Evolutionary conservation across 257 asterid species (phyloP).

Genomic region (Salvia miltiorrhiza): DNA sequence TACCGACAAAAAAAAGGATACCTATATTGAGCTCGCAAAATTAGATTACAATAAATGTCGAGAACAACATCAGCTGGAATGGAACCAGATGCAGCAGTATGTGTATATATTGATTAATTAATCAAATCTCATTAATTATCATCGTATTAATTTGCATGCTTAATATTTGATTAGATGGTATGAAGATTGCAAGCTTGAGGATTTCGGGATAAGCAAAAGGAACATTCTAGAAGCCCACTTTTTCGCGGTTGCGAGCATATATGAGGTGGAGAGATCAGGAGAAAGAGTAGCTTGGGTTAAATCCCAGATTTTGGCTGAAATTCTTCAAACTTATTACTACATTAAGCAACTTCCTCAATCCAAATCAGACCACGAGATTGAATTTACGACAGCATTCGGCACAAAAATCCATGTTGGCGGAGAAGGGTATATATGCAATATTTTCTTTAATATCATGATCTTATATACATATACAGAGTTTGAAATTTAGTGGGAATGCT

Average conservation of each 20-base stretch:
- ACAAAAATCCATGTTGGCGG: too few species aligned
- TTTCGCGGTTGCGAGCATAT: constrained; percentile 34
- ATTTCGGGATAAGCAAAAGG: constrained; percentile 30
- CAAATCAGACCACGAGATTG: too few species aligned
- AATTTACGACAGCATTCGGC: too few species aligned
- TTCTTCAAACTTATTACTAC: constrained; percentile 16
- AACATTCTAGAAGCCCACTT: constrained; percentile 25
- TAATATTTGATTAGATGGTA: constrained; percentile 32
- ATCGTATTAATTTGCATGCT: neutral
- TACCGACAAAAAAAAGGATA: constrained; percentile 26
- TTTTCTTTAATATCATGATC: too few species aligned
- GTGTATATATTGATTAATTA: neutral
- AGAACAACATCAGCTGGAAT: constrained; percentile 41
- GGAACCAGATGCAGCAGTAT: constrained; percentile 39
- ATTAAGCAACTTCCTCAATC: neutral
- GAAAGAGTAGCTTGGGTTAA: constrained; percentile 44
- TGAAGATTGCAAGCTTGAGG: constrained; percentile 9
- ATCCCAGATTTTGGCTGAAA: constrained; percentile 15
- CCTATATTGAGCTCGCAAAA: constrained; percentile 38
- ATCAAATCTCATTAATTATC: neutral
- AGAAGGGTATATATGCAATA: too few species aligned
- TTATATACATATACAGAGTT: too few species aligned
- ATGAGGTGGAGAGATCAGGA: constrained; percentile 28
- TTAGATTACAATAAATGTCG: constrained; percentile 43
- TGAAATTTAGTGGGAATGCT: too few species aligned